These are phyloP conservation scores for Aspergillus hiratsukae DNA, from an alignment of 2,329 filamentous ascomycete genomes.

Conservation along the genomic window DNA sequence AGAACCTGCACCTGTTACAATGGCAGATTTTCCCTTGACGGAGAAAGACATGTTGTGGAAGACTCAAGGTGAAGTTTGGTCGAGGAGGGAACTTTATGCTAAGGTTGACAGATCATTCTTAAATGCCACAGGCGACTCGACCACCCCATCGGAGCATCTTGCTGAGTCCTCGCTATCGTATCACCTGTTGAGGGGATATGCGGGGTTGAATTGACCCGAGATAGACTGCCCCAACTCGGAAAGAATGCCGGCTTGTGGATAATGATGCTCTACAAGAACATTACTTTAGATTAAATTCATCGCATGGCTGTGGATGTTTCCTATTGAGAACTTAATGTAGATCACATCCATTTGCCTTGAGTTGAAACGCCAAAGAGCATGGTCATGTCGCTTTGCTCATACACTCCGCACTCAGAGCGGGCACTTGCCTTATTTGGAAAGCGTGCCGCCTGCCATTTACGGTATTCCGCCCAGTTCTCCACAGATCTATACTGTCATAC, in stretches of 20 bases:
- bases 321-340: not conserved
- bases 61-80: not conserved
- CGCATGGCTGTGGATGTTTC: not conserved
- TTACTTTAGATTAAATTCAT: not conserved
- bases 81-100: not conserved
- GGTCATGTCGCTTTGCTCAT: not conserved
- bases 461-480: constrained; percentile 7
- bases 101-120: not conserved
- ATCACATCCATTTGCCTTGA: not conserved
- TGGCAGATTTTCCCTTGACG: constrained; percentile 47
- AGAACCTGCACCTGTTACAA: constrained; percentile 53
- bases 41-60: constrained; percentile 32
- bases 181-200: constrained; percentile 7
- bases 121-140: not conserved
- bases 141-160: no score
- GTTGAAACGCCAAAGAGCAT: not conserved
- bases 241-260: constrained; percentile 3
- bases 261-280: not conserved
- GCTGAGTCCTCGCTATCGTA: not conserved
- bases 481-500: constrained; percentile 5
- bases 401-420: constrained; percentile 4
- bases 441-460: constrained; percentile 12
- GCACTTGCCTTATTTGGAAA: not conserved
- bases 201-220: constrained; percentile 12
- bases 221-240: constrained; percentile 6